Evolutionary conservation across 768 basidiomycete species (phyloP), one percentile per base, ranked within the genome.

Genomic region (Psilocybe cubensis): DNA sequence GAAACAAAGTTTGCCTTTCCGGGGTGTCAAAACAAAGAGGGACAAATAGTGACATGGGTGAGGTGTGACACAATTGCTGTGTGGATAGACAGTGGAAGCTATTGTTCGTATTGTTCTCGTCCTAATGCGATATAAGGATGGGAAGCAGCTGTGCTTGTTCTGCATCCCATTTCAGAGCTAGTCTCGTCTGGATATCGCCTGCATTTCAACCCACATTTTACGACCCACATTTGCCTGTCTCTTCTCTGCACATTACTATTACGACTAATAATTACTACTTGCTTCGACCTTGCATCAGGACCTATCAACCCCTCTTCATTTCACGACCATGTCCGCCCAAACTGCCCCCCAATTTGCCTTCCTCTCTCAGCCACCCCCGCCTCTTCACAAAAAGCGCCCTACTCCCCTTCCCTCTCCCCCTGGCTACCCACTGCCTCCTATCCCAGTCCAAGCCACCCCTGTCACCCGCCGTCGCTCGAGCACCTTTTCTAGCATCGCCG

Each of bases 401-500:
- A 24, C 54, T 27, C 72, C 74, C 14, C 74, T 71, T 11, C 73
- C 75, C 25, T 23, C 64, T 9, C 58, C 68, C 3, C 60, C 71
- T 11, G 35, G 57, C 20, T 56, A 58, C 25, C 57, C 60, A 9
- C 59, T 56, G 21, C 60, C 64, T 11, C 52, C 55, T 2, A 44
- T 49, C 6, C 70, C 52, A 40, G 46, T 28, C 43, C 62, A n/a
- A n/a, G n/a, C n/a, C n/a, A n/a, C n/a, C n/a, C n/a, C n/a, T n/a
- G n/a, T 58, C 57, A 60, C 43, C 43, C 61, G 66, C 59, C 63
- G 61, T 55, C 75, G 76, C 60, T 79, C 83, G 20, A 77, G 73
- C 51, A 79, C 83, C 1, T 77, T 76, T 61, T 72, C 80, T 2
- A 65, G 76, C 35, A 88, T 91, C 44, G 65, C 80, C 14, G 61